phyloP scores from a whole-genome alignment of 176 grass and related monocot genomes.

The Ampelocalamus luodianensis region DNA sequence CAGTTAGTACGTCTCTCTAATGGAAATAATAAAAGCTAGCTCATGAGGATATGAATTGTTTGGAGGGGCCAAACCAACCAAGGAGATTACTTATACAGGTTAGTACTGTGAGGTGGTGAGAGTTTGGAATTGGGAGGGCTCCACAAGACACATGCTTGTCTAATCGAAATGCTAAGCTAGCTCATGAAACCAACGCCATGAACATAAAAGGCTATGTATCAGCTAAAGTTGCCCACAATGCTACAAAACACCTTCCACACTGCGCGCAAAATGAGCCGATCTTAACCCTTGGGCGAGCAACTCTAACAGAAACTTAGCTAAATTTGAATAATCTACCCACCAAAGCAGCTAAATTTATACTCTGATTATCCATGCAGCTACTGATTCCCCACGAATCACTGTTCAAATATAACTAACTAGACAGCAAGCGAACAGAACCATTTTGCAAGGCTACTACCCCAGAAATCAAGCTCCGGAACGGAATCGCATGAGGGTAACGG shows the following conservation, averaged over 20 bases:
- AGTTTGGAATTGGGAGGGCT: background rate
- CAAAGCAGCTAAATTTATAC: background rate
- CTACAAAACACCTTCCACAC: background rate
- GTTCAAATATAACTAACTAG: background rate
- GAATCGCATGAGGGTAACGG: no score
- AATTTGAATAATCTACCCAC: background rate
- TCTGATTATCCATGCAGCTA: background rate
- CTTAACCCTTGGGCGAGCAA: background rate
- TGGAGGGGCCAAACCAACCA: background rate
- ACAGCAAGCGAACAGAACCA: background rate
- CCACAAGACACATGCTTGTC: background rate
- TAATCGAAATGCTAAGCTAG: conserved; percentile 23
- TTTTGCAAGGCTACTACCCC: background rate
- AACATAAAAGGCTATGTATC: background rate
- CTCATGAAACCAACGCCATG: background rate
- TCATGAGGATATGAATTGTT: background rate
- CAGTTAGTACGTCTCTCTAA: background rate
- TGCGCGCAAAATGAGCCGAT: background rate
- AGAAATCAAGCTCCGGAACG: background rate
- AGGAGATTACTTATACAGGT: background rate
- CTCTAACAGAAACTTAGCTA: background rate
- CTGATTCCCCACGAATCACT: background rate
- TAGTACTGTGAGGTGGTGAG: background rate
- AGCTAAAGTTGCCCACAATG: background rate
- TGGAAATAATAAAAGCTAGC: background rate